Base-by-base conservation (phyloP, 177 flowering plant genomes). In the Vitis hybrid region DNA sequence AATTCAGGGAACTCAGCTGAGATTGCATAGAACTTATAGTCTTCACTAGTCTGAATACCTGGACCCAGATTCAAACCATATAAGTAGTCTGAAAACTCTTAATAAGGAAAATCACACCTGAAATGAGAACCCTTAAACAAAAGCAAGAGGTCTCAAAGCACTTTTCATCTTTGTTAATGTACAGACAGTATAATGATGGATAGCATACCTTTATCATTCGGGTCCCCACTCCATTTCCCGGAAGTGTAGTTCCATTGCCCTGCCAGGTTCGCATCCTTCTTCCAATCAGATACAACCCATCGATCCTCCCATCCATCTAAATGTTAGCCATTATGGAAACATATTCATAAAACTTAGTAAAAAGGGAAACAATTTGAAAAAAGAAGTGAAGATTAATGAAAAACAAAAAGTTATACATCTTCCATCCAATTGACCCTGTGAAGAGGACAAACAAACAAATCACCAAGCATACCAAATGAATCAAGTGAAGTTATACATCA, bases 41-140 rank as follows among this genome's bases (percentile, higher is more conserved):
- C 97, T 79, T 89, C 90, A 70, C 93, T 85, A 52, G 99, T 95
- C 77, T 95, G 99, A 70, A 95, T 95, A 66, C 98, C 99, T 95
- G 73, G 46, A 81, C 3, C 18, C 51, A 14, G 27, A 57, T 32
- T 58, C 60, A 19, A 13, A 51, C 40, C 66, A 72, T 52, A 15
- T 35, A 56, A 52, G 11, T 4, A 3, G 52, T 46, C 10, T 3
- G 18, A 11, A 68, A 57, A 17, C 24, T 10, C 24, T 35, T 35
- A 35, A 35, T 35, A 35, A 35, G 6, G 40, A 35, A 6, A 35
- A 35, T 35, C 40, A 35, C 40, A 35, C 6, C 24, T 35, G 40
- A 35, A 24, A 35, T 35, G 40, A 35, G 40, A 35, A 35, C 40
- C 40, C 6, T 35, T 4, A 35, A 35, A 35, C 6, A 35, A 3